Conservation (phyloP, 768 basidiomycete genomes). For the Leucocoprinus leucothites region DNA sequence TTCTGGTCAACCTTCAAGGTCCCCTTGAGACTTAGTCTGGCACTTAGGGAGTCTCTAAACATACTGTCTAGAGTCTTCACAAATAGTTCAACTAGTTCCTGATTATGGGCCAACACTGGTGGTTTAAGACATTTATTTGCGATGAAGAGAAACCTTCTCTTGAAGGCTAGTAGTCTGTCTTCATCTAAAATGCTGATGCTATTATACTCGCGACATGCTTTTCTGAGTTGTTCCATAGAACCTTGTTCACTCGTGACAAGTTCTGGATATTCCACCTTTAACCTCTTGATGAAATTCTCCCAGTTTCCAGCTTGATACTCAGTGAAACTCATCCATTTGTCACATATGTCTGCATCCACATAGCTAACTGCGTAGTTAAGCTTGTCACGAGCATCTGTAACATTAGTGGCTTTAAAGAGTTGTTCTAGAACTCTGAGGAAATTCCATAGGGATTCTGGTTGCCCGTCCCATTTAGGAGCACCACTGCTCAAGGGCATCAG, state of each 20-base stretch:
- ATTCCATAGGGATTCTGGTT: neutral
- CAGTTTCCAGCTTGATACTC: neutral
- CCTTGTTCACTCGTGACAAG: neutral
- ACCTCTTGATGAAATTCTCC: neutral
- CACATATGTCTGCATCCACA: neutral
- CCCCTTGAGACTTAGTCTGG: neutral
- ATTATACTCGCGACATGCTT: neutral
- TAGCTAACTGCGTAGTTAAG: neutral
- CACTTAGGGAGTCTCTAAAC: neutral
- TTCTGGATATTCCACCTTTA: conserved; percentile 1
- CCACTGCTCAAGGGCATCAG: neutral
- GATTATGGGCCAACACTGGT: neutral
- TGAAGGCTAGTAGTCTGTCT: neutral
- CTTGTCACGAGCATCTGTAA: neutral
- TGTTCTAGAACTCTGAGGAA: neutral
- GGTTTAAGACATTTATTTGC: neutral
- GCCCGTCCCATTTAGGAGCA: neutral
- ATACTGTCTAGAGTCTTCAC: neutral
- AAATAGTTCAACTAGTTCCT: conserved; percentile 3
- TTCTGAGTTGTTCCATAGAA: neutral
- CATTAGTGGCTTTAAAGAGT: neutral
- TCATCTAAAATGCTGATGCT: neutral
- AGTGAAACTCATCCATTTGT: neutral
- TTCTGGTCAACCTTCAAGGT: neutral
- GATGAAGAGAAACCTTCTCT: neutral